These are phyloP conservation scores for Penicillium alfredii DNA, from an alignment of 495 filamentous ascomycete genomes.

Conservation along the genomic window DNA sequence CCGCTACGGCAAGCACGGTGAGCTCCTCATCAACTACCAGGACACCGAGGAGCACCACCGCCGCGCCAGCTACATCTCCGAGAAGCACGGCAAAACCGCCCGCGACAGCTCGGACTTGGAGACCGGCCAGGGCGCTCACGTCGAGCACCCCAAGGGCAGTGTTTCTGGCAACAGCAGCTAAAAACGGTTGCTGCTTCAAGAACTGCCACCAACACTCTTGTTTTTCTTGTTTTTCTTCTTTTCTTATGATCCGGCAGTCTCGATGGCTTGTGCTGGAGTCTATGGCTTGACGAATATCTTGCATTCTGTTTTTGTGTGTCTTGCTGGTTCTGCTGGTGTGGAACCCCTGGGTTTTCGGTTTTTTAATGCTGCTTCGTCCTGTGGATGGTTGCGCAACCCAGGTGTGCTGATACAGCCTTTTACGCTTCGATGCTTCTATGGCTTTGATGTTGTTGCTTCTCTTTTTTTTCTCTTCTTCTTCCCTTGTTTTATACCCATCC, in stretches of 20 bases:
- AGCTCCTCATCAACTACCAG: slow-evolving; percentile 56
- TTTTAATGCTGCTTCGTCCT: not conserved
- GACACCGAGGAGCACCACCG: slow-evolving; percentile 41
- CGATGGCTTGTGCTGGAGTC: too few relatives aligned
- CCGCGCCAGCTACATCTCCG: slow-evolving; percentile 22
- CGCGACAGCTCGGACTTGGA: slow-evolving; percentile 17
- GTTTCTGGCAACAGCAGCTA: slow-evolving; percentile 11
- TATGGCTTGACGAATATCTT: slow-evolving; percentile 1
- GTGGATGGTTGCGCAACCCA: not conserved
- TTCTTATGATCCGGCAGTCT: too few relatives aligned
- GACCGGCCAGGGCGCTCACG: slow-evolving; percentile 20
- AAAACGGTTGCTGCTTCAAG: too few relatives aligned
- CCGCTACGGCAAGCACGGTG: slow-evolving; percentile 63
- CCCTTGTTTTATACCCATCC: slow-evolving; percentile 7
- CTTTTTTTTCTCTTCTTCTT: slow-evolving; percentile 5
- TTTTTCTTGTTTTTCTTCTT: too few relatives aligned
- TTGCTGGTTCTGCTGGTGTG: slow-evolving; percentile 7
- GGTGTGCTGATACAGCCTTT: slow-evolving; percentile 5
- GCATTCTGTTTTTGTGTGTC: not conserved
- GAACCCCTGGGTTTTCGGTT: slow-evolving; percentile 1
- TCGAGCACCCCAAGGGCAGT: slow-evolving; percentile 14
- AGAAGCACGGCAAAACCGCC: slow-evolving; percentile 18
- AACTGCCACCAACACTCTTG: too few relatives aligned
- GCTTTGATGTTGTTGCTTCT: not conserved
- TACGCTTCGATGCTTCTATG: slow-evolving; percentile 1